Evolutionary conservation across 1,139 yeast species (phyloP).

Genomic region (Candida sp.): DNA sequence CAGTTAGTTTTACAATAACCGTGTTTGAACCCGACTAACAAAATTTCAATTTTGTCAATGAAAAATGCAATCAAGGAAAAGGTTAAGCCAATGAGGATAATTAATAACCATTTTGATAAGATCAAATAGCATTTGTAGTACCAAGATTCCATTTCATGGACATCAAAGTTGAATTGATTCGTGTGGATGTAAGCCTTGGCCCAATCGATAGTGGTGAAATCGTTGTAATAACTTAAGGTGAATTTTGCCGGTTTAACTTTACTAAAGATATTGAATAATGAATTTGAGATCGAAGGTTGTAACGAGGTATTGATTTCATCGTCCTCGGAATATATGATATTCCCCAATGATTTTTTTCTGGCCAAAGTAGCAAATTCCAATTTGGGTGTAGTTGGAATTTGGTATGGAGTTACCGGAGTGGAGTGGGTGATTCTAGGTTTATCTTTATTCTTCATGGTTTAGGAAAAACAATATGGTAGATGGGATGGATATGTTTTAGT

Average conservation of each 20-base stretch:
- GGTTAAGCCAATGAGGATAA: slow-evolving; percentile 43
- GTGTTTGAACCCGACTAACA: slow-evolving; percentile 50
- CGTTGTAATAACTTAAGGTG: slow-evolving; percentile 44
- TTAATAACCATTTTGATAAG: slow-evolving; percentile 48
- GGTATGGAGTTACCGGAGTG: slow-evolving; percentile 1
- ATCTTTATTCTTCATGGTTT: background rate
- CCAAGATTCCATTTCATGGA: slow-evolving; percentile 19
- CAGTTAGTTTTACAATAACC: slow-evolving; percentile 53
- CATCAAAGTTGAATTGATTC: slow-evolving; percentile 41
- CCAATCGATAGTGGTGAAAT: slow-evolving; percentile 73
- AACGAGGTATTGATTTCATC: background rate
- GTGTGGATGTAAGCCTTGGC: slow-evolving; percentile 49
- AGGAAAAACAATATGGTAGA: too few species aligned
- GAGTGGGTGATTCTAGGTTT: slow-evolving; percentile 1
- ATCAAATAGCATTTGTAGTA: slow-evolving; percentile 21
- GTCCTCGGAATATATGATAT: background rate
- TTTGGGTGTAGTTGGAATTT: slow-evolving; percentile 2
- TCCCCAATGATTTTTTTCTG: background rate
- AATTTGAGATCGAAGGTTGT: background rate
- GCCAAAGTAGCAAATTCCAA: slow-evolving; percentile 1
- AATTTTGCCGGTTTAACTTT: background rate
- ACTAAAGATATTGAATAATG: slow-evolving; percentile 1
- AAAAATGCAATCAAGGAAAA: slow-evolving; percentile 51
- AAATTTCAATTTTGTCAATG: slow-evolving; percentile 50
- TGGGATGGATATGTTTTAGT: too few species aligned